Evolutionary conservation across 306 rosid species (phyloP).

Genomic region (Ceratonia siliqua): DNA sequence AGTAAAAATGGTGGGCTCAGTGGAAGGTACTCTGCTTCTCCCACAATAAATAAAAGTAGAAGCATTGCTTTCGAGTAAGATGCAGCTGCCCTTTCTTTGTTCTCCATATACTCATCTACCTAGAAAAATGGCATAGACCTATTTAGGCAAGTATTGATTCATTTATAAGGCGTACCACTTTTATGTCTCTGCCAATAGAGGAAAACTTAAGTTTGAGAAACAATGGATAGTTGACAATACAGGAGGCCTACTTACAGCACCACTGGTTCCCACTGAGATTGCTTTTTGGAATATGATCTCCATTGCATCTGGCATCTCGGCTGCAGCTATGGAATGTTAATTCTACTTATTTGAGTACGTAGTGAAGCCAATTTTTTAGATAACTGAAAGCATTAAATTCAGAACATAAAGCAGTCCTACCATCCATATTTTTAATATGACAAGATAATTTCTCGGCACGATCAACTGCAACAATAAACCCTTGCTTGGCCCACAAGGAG

Average conservation of each 20-base stretch:
- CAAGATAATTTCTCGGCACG: constrained; percentile 69
- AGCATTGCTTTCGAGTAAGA: constrained; percentile 80
- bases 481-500: constrained; percentile 68
- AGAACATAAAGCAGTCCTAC: constrained; percentile 46
- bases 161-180: background rate
- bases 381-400: constrained; percentile 16
- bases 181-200: background rate
- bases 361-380: background rate
- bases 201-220: too few species aligned
- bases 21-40: constrained; percentile 73
- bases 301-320: constrained; percentile 89
- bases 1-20: constrained; percentile 74
- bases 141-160: constrained; percentile 6
- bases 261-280: constrained; percentile 52
- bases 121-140: constrained; percentile 31
- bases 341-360: background rate
- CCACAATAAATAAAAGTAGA: constrained; percentile 73
- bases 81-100: constrained; percentile 56
- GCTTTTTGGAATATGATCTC: constrained; percentile 44
- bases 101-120: constrained; percentile 81
- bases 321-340: constrained; percentile 14
- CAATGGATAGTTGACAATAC: too few species aligned
- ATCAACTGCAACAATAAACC: constrained; percentile 65
- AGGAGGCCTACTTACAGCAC: constrained; percentile 71
- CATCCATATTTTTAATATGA: constrained; percentile 64